These are phyloP conservation scores for Oryza australiensis DNA, from an alignment of 176 grass and related monocot species.

Conservation along the genomic window DNA sequence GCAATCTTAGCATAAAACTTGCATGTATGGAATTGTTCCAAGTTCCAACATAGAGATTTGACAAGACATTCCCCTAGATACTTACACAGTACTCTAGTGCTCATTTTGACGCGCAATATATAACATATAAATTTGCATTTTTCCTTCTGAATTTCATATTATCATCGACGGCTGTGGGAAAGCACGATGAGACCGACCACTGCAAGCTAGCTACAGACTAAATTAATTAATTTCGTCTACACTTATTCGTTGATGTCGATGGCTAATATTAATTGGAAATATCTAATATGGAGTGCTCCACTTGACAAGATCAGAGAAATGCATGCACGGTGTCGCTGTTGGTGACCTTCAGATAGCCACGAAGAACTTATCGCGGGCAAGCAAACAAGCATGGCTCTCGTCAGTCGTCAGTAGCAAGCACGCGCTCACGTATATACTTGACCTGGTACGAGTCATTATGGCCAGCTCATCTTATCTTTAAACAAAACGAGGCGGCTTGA, in stretches of 20 bases:
- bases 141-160: not conserved
- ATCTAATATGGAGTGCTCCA: not conserved
- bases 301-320: not conserved
- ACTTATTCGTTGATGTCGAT: not conserved
- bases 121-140: not conserved
- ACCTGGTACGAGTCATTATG: not conserved
- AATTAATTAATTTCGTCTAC: not conserved
- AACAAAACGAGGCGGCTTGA: not conserved
- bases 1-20: not conserved
- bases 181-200: not conserved
- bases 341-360: not conserved
- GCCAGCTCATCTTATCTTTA: not conserved
- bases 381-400: not conserved
- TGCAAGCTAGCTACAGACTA: not conserved
- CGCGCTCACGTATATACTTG: too few relatives aligned
- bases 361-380: slow-evolving; percentile 9
- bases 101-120: too few relatives aligned
- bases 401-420: too few relatives aligned
- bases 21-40: not conserved
- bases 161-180: not conserved
- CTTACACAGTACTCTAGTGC: too few relatives aligned
- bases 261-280: not conserved
- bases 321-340: not conserved
- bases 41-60: not conserved
- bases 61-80: not conserved